Base-by-base conservation (phyloP, 352 stramenopile species). In the Globisporangium barbulae region DNA sequence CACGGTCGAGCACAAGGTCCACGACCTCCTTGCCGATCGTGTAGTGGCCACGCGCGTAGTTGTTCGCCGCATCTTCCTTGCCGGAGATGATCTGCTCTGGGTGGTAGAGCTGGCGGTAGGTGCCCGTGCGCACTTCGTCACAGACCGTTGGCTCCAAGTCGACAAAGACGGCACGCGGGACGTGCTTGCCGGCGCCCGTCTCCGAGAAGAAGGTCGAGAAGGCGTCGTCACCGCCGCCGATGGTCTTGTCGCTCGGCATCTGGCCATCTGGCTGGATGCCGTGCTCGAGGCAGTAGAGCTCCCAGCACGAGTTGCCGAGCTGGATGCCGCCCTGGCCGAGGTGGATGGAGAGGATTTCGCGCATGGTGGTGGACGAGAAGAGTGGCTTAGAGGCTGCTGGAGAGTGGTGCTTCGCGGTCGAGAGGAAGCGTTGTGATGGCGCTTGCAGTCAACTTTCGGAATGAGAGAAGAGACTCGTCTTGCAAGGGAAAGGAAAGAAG, bases 21-120 rank as follows among this genome's bases (percentile, higher is more conserved):
- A 99, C 98, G 15, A 99, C 80, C 85, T 99, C 97, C 5, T 97
- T 96, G 65, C 97, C 97, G 75, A 99, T 96, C 28, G 97, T 99
- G 85, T 99, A 99, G 82, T 99, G 97, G 68, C 98, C 98, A 75
- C 93, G 93, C 57, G 96, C 96, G 54, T 90, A 91, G 68, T 93
- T 97, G 75, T 97, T 97, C 19, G 86, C 88, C 0, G 94, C 95
- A 72, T 98, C 96, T 74, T 99, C 96, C 83, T 99, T 99, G 75
- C 97, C 97, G 48, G 88, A 97, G 73, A 99, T 99, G 74, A 99
- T 98, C 77, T 99, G 96, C 70, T 99, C 97, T 5, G 97, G 97
- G 74, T 99, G 97, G 81, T 98, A 99, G 37, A 99, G 76, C 70
- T 98, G 90, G 63, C 92, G 79, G 85, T 98, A 99, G 4, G 93